phyloP scores from a whole-genome alignment of 129 eudicot species.

The Dittrichia graveolens region DNA sequence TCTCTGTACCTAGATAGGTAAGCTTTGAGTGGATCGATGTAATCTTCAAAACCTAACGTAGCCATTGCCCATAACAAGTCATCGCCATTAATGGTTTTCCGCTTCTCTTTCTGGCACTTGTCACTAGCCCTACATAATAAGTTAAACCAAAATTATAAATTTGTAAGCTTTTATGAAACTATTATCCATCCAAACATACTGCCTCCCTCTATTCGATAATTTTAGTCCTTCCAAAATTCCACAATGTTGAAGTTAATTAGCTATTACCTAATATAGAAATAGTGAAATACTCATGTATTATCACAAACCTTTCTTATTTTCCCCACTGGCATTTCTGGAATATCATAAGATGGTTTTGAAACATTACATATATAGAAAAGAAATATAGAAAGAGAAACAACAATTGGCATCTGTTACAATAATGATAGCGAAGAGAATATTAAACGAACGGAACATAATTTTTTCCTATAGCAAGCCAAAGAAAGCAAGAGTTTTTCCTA shows the following conservation, averaged over 20 bases:
- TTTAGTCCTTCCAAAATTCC: conserved; percentile 16
- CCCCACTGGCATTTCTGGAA: background rate
- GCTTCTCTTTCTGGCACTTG: conserved; percentile 84
- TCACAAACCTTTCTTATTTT: background rate
- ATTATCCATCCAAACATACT: conserved; percentile 12
- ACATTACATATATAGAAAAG: background rate
- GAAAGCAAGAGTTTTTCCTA: no score
- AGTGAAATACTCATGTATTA: background rate
- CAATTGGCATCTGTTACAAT: background rate
- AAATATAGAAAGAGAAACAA: background rate
- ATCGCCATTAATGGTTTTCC: conserved; percentile 87
- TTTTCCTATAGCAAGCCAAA: no score
- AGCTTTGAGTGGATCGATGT: conserved; percentile 72
- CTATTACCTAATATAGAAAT: background rate
- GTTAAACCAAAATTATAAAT: no score
- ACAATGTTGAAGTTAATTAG: conserved; percentile 11
- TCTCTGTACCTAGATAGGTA: conserved; percentile 81
- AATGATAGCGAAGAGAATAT: background rate
- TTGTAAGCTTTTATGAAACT: background rate
- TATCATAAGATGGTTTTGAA: background rate
- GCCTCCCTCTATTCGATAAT: background rate
- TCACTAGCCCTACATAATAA: conserved; percentile 66
- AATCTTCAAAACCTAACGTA: conserved; percentile 85
- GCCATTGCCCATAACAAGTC: conserved; percentile 92
- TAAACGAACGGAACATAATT: no score